Conservation (phyloP, 23 red algal genomes). For the Gracilaria caudata region DNA sequence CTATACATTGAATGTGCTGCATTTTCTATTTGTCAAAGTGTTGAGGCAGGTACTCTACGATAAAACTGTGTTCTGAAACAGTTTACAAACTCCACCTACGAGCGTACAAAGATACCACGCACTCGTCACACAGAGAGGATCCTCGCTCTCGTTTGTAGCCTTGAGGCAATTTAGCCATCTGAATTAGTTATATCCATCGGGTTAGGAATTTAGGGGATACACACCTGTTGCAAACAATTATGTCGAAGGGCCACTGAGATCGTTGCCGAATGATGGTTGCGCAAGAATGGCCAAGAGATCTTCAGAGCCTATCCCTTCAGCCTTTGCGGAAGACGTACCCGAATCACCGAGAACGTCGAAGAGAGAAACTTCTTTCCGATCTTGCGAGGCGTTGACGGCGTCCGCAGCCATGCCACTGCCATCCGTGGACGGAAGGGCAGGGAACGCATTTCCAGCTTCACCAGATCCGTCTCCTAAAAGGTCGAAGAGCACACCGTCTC, state of each 20-base stretch:
- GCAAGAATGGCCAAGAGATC: slow-evolving; percentile 15
- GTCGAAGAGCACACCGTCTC: slow-evolving; percentile 43
- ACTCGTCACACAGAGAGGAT: background rate
- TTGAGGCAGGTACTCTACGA: too few species aligned
- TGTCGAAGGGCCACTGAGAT: background rate
- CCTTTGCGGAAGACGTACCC: background rate
- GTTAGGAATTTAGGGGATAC: background rate
- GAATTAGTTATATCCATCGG: background rate
- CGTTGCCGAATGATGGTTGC: background rate
- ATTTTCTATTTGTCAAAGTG: too few species aligned
- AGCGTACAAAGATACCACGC: too few species aligned
- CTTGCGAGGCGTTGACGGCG: background rate
- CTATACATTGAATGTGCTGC: too few species aligned
- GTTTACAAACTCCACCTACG: too few species aligned
- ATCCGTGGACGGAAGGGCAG: slow-evolving; percentile 32
- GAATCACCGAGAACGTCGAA: slow-evolving; percentile 27
- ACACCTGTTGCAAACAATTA: background rate
- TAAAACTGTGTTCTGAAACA: too few species aligned
- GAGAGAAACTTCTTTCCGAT: slow-evolving; percentile 24
- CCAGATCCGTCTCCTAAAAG: slow-evolving; percentile 55
- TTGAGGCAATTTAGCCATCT: background rate
- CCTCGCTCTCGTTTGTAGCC: background rate
- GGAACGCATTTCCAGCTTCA: slow-evolving; percentile 3
- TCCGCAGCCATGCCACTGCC: background rate
- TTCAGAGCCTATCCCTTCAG: background rate